Evolutionary conservation across 345 rosid genomes (phyloP), one percentile per base, ranked within the genome.

Genomic region (Aquilaria malaccensis): DNA sequence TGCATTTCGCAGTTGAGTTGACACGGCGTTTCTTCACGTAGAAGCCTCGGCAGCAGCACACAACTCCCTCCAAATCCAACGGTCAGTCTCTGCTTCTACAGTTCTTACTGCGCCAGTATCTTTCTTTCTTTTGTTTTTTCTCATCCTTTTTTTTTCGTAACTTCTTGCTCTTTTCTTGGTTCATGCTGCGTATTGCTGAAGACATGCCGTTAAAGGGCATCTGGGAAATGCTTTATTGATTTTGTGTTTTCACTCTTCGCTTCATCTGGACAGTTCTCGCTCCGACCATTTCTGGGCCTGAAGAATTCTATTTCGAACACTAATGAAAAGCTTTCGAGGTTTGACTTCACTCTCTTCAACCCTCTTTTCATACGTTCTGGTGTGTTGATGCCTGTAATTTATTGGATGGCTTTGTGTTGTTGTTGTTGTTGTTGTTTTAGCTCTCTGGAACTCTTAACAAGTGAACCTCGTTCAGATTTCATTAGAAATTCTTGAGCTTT

Each of bases 151-250:
- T 68, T 33, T 13, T 0, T 2, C 11, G 15, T 14, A 6, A 29
- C 33, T 47, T 60, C 51, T 60, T 37, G 22, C 43, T 4, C 43
- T 9, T 37, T 37, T 37, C 43, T 9, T 37, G 43, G 43, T 3
- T 43, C 32, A 9, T 29, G 22, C 32, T 15, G 76, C 69, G 72
- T 73, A 50, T 64, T 43, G 11, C 12, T 73, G 63, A 73, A 64
- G 77, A 55, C 60, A 68, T 68, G 70, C 76, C 71, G 69, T 73
- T 64, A 33, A 45, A 58, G 57, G 22, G 50, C 30, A 52, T 50
- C 52, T 32, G 15, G 29, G 14, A 53, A 22, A 56, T 9, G 3
- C 32, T 59, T 52, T 59, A 13, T 30, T 56, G 43, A 30, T n/a
- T 45, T 50, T 30, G 22, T 54, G 46, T 57, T 57, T 45, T 10